Evolutionary conservation across 2,329 filamentous ascomycete genomes (phyloP), one percentile per base, ranked within the genome.

Genomic region (Beauveria pseudobassiana): DNA sequence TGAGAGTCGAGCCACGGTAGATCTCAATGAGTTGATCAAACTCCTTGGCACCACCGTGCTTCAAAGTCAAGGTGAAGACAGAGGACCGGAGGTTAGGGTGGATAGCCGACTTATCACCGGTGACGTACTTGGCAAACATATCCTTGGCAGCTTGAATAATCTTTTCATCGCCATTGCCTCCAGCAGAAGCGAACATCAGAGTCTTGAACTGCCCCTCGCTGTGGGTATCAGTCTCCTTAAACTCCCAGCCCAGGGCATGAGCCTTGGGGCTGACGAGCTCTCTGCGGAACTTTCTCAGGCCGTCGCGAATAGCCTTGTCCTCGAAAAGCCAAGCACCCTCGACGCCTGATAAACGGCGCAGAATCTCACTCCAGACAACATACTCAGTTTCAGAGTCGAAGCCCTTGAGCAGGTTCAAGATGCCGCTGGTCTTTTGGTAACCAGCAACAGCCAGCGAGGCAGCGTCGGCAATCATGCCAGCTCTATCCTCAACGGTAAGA

Each of bases 131-230:
- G 70, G 82, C 81, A 73, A 97, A 96, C 89, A 97, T 96, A 30
- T 93, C 90, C 76, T 92, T 89, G 8, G 92, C 89, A 8, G 91
- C 91, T 55, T 86, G 82, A 70, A 93, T 85, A 64, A 96, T 85
- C 67, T 83, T 80, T 69, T 92, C 79, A 69, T 98, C 93, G 40
- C 91, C 92, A 51, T 87, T 83, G 67, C 91, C 79, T 62, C 93
- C 93, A 56, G 93, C 91, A 67, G 82, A 85, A 64, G 90, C 89
- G 72, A 98, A 98, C 73, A 97, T 83, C 72, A 97, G 84, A 16
- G 87, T 87, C 80, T 98, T 98, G 82, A 96, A 96, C 73, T 97
- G 93, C 74, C 96, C 92, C 73, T 93, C 82, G 67, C 97, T 87
- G 72, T 97, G 93, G 55, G 89, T 91, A 69, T 98, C 93, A 3